These are phyloP conservation scores for Solanum sitiens DNA, from an alignment of 257 asterid genomes.

Conservation along the genomic window DNA sequence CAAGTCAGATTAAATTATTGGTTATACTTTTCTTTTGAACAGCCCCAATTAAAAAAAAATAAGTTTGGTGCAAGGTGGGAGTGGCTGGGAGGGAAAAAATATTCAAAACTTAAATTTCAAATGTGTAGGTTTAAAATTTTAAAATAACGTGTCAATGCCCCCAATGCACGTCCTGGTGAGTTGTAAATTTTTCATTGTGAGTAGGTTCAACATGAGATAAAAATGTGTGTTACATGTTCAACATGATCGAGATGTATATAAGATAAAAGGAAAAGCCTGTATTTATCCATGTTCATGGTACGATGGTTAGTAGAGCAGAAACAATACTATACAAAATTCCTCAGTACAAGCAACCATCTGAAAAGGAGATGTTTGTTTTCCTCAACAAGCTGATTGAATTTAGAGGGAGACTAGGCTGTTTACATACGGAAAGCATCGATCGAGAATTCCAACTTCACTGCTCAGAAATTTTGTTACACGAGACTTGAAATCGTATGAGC, in stretches of 20 bases:
- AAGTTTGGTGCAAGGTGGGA: not conserved
- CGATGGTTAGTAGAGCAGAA: not conserved
- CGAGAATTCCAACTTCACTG: not conserved
- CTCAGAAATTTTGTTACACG: conserved; percentile 11
- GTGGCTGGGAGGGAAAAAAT: not conserved
- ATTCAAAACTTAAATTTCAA: not conserved
- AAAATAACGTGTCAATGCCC: not conserved
- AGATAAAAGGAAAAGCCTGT: not conserved
- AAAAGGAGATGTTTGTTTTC: too few species aligned
- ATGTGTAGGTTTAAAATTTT: not conserved
- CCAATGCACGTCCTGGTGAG: not conserved
- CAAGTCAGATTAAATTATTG: too few species aligned
- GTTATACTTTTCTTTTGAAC: not conserved
- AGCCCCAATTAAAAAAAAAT: not conserved
- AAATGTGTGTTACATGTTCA: not conserved
- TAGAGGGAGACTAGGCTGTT: conserved; percentile 31
- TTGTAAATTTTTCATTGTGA: not conserved
- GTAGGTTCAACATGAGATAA: not conserved
- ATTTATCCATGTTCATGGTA: not conserved
- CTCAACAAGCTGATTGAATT: too few species aligned
- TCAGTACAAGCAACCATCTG: not conserved
- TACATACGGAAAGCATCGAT: conserved; percentile 26
- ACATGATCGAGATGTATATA: not conserved
- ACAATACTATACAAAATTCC: not conserved
- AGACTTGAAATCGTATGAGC: conserved; percentile 10